Evolutionary conservation across 805 yeast species (phyloP).

Genomic region (Nakazawaea peltata): DNA sequence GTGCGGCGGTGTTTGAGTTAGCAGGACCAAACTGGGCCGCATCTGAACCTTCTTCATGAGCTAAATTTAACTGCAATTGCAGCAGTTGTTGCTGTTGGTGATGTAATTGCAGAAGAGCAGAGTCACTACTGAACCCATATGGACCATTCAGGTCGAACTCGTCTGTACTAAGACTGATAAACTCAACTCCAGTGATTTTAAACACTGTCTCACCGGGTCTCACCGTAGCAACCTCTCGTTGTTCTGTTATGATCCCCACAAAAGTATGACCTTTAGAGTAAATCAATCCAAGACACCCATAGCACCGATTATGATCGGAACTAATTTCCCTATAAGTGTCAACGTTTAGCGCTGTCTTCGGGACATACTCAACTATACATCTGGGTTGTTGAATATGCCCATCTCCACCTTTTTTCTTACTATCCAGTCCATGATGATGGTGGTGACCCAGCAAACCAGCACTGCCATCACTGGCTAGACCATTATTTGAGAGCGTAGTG

Average conservation of each 20-base stretch:
- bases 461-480: no score
- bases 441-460: slow-evolving; percentile 17
- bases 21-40: no score
- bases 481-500: slow-evolving; percentile 6
- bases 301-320: slow-evolving; percentile 23
- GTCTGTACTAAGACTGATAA: slow-evolving; percentile 54
- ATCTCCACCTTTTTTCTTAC: no score
- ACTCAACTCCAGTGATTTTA: slow-evolving; percentile 52
- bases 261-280: slow-evolving; percentile 45
- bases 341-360: slow-evolving; percentile 29
- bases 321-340: slow-evolving; percentile 36
- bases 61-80: no score
- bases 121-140: slow-evolving; percentile 12
- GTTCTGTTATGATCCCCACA: slow-evolving; percentile 50
- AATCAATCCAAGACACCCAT: slow-evolving; percentile 58
- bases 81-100: no score
- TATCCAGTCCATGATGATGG: no score
- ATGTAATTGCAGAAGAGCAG: no score
- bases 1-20: no score
- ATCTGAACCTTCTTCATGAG: background rate
- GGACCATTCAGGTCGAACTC: slow-evolving; percentile 38
- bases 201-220: slow-evolving; percentile 44
- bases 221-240: slow-evolving; percentile 51
- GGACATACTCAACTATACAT: slow-evolving; percentile 48
- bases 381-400: slow-evolving; percentile 22